Conservation (phyloP, 1,284 basidiomycete species). For the Cystobasidium pallidum region DNA sequence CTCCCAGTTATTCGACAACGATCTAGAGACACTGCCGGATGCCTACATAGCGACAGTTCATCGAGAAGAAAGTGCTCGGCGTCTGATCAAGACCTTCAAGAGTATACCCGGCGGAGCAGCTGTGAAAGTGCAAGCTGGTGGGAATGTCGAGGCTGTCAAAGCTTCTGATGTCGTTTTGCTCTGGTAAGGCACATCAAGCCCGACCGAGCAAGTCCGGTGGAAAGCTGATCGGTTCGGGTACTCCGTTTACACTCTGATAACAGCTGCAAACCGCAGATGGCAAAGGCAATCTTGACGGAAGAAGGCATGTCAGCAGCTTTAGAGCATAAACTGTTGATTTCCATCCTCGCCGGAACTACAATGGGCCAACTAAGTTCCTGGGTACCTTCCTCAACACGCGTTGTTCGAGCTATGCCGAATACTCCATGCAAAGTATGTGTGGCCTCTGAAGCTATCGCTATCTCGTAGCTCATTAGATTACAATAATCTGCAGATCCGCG, state of each 20-base stretch:
- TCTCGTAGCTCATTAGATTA: not conserved
- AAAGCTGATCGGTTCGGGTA: slow-evolving; percentile 4
- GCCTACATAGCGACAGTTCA: slow-evolving; percentile 87
- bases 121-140: slow-evolving; percentile 62
- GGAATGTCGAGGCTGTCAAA: slow-evolving; percentile 73
- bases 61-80: slow-evolving; percentile 73
- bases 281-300: slow-evolving; percentile 72
- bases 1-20: slow-evolving; percentile 34
- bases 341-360: slow-evolving; percentile 93
- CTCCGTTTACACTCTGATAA: not conserved
- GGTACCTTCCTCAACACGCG: slow-evolving; percentile 76
- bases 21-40: slow-evolving; percentile 65
- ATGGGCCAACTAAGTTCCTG: slow-evolving; percentile 76
- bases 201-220: slow-evolving; percentile 14
- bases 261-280: slow-evolving; percentile 93
- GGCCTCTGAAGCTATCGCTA: not conserved
- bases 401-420: slow-evolving; percentile 98
- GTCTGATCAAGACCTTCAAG: slow-evolving; percentile 69
- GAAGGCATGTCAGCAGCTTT: slow-evolving; percentile 84
- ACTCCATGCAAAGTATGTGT: slow-evolving; percentile 83
- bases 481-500: slow-evolving; percentile 71
- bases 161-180: slow-evolving; percentile 83
- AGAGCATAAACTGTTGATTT: slow-evolving; percentile 87
- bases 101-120: slow-evolving; percentile 62
- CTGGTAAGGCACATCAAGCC: slow-evolving; percentile 64